Evolutionary conservation across 1,284 basidiomycete species (phyloP).

Genomic region (Trichosporon faecale): DNA sequence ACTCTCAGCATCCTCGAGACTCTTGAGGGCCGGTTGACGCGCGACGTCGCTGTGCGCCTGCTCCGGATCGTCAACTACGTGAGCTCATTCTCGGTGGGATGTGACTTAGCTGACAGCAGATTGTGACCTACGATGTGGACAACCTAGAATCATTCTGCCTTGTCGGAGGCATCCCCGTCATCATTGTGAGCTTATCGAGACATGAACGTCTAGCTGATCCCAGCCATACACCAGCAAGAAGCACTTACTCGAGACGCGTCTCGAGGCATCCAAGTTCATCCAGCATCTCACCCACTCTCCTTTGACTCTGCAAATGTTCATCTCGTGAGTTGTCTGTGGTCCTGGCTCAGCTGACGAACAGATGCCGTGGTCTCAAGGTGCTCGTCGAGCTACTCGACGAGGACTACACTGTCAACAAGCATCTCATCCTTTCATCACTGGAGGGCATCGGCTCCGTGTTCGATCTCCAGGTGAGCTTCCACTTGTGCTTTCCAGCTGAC

Average conservation of each 20-base stretch:
- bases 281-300: conserved; percentile 86
- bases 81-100: conserved; percentile 33
- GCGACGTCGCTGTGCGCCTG: conserved; percentile 78
- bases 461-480: conserved; percentile 62
- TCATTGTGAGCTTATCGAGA: conserved; percentile 68
- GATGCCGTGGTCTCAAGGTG: conserved; percentile 87
- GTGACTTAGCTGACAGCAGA: conserved; percentile 54
- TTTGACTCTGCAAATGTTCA: conserved; percentile 94
- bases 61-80: conserved; percentile 88
- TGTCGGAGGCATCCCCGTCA: conserved; percentile 86
- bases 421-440: conserved; percentile 88
- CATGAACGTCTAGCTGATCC: not conserved
- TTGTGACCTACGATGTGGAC: conserved; percentile 78
- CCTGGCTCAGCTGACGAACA: conserved; percentile 46
- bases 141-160: conserved; percentile 93
- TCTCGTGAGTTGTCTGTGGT: conserved; percentile 66
- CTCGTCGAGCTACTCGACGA: conserved; percentile 94
- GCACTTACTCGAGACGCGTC: conserved; percentile 83
- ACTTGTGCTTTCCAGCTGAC: not conserved
- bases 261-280: conserved; percentile 94
- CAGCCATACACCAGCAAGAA: conserved; percentile 84
- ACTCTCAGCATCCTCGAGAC: conserved; percentile 70
- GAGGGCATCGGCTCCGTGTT: conserved; percentile 94
- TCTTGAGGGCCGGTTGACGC: conserved; percentile 71
- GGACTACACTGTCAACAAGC: conserved; percentile 82